Evolutionary conservation across 2,329 filamentous ascomycete genomes (phyloP).

Genomic region (Scedosporium boydii): DNA sequence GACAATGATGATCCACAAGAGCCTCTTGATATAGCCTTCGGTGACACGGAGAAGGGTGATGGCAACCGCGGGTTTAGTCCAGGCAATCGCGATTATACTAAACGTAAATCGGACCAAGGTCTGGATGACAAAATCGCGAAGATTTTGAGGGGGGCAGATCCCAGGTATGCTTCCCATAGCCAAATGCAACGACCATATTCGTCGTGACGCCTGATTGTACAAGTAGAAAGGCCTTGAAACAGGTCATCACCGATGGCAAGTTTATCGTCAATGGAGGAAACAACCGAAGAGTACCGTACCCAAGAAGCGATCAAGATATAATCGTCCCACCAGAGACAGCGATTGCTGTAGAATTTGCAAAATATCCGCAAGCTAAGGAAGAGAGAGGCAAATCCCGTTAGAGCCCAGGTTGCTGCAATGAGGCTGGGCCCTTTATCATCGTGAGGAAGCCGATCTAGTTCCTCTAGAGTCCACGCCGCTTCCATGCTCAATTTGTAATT

Average conservation of each 20-base stretch:
- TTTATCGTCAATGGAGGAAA: background rate
- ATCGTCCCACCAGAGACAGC: conserved; percentile 27
- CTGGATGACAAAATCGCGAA: background rate
- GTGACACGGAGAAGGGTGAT: conserved; percentile 18
- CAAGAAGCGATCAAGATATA: conserved; percentile 22
- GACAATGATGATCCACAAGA: conserved; percentile 17
- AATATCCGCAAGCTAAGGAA: conserved; percentile 22
- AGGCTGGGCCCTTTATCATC: conserved; percentile 3
- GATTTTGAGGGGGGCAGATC: conserved; percentile 3
- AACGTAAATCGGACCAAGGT: conserved; percentile 5
- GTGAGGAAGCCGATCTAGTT: background rate
- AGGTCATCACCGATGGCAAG: too few species aligned
- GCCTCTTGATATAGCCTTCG: conserved; percentile 12
- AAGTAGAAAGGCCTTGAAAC: background rate
- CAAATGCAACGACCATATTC: conserved; percentile 5
- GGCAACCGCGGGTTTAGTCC: conserved; percentile 19
- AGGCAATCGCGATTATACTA: conserved; percentile 14
- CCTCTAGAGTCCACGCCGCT: background rate
- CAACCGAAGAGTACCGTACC: background rate
- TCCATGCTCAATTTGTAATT: too few species aligned
- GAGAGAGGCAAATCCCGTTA: conserved; percentile 4
- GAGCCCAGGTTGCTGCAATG: conserved; percentile 6
- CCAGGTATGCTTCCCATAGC: conserved; percentile 10
- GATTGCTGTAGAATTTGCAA: conserved; percentile 24
- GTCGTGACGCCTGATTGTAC: background rate